Conservation (phyloP, 2,329 filamentous ascomycete species). For the Colletotrichum navitas region DNA sequence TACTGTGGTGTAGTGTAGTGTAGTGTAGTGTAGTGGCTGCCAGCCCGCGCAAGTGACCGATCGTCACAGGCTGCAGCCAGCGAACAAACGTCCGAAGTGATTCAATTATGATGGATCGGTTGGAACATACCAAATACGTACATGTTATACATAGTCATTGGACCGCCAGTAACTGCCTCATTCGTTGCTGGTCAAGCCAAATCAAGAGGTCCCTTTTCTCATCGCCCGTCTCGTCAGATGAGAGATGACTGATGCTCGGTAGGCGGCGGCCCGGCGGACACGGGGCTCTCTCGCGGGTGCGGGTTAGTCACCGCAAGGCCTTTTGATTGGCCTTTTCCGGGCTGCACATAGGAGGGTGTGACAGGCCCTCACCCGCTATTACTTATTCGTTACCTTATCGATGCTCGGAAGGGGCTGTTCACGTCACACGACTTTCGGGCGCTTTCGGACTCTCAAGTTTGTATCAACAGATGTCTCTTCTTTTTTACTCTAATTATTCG, state of each 20-base stretch:
- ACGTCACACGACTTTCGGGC: constrained; percentile 4
- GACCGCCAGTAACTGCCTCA: neutral
- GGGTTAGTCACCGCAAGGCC: neutral
- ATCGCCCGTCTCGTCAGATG: neutral
- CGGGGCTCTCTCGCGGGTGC: constrained; percentile 15
- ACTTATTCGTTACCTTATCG: constrained; percentile 25
- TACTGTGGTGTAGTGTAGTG: too few relatives aligned
- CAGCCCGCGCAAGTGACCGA: neutral
- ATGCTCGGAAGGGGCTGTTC: neutral
- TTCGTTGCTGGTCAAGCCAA: neutral
- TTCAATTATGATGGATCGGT: neutral
- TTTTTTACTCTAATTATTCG: neutral
- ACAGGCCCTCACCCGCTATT: constrained; percentile 10
- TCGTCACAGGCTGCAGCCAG: neutral
- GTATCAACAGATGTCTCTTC: constrained; percentile 15
- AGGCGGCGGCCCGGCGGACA: constrained; percentile 15
- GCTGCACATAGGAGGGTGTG: neutral
- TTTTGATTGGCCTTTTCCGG: neutral
- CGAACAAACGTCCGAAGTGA: neutral
- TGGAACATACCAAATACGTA: too few relatives aligned
- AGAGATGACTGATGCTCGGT: constrained; percentile 19
- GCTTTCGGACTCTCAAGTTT: constrained; percentile 6
- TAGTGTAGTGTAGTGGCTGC: neutral
- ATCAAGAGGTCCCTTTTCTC: neutral
- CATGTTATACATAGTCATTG: neutral